These are phyloP conservation scores for Pythium pyrilobum DNA, from an alignment of 352 stramenopile species.

Conservation along the genomic window DNA sequence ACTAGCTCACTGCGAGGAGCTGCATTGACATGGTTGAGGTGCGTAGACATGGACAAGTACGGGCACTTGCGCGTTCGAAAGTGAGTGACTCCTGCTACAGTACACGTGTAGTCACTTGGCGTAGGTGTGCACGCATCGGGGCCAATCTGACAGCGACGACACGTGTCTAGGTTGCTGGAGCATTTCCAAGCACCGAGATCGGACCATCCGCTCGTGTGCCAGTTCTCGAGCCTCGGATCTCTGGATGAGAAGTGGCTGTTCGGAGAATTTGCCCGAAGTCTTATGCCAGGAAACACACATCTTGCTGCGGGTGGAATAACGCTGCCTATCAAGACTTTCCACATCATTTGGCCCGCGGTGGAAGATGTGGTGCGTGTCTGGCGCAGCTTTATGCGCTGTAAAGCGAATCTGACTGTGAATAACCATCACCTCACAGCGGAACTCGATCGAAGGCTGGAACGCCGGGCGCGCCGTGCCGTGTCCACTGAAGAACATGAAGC, in stretches of 20 bases:
- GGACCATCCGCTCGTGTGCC: conserved; percentile 66
- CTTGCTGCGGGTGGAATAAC: conserved; percentile 17
- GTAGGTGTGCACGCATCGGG: no score
- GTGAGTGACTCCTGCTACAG: no score
- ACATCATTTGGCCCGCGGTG: conserved; percentile 80
- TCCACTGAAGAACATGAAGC: conserved; percentile 82
- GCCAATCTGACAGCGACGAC: background rate
- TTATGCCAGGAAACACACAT: conserved; percentile 43
- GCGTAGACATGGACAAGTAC: conserved; percentile 76
- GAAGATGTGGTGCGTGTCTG: conserved; percentile 55
- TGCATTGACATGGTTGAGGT: background rate
- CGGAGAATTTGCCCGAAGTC: conserved; percentile 58
- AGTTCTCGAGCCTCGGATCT: conserved; percentile 82
- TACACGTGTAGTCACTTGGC: no score
- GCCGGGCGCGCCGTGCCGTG: conserved; percentile 65
- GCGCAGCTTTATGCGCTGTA: background rate
- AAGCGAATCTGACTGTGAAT: no score
- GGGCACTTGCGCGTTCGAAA: conserved; percentile 66
- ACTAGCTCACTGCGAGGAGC: background rate
- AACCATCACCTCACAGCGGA: conserved; percentile 38
- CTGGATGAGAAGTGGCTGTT: conserved; percentile 83
- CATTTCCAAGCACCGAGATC: conserved; percentile 37
- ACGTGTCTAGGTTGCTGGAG: conserved; percentile 39
- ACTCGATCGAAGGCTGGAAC: conserved; percentile 79
- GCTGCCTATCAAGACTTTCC: conserved; percentile 47